Percentiles rank a stretch among this genome's conserved stretches.
Evolutionary conservation across 2,329 filamentous ascomycete species (phyloP).

Genomic region (Colletotrichum cordylinicola): DNA sequence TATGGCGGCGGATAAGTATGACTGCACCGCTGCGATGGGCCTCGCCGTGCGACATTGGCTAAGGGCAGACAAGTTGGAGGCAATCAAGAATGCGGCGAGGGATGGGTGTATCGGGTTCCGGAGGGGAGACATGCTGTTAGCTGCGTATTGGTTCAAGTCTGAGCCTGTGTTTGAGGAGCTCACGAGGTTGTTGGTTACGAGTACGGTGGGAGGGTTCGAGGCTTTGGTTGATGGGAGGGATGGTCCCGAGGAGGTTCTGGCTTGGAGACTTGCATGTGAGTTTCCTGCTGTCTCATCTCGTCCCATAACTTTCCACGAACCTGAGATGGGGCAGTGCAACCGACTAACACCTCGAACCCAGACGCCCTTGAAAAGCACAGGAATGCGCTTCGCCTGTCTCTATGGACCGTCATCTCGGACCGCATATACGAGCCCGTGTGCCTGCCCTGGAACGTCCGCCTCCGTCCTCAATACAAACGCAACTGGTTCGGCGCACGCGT

Average conservation of each 20-base stretch:
- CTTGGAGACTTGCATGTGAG: background rate
- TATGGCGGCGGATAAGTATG: background rate
- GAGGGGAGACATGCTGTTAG: background rate
- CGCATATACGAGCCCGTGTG: background rate
- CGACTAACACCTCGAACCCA: background rate
- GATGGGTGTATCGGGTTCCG: background rate
- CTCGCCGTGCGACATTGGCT: background rate
- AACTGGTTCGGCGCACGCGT: background rate
- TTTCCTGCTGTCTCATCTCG: background rate
- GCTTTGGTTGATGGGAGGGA: background rate
- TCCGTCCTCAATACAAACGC: background rate
- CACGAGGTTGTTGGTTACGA: background rate
- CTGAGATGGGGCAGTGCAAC: background rate
- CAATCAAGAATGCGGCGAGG: background rate
- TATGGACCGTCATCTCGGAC: background rate
- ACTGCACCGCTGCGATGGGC: background rate
- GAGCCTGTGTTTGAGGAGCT: background rate
- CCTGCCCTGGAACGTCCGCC: background rate
- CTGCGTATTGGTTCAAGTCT: background rate
- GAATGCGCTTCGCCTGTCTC: background rate
- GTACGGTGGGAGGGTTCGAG: background rate
- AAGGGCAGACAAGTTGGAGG: background rate
- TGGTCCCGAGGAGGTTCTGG: background rate
- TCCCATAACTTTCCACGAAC: rapidly evolving
- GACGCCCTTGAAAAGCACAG: background rate